Conservation (phyloP, 129 eudicot genomes). For the Lonicera japonica region DNA sequence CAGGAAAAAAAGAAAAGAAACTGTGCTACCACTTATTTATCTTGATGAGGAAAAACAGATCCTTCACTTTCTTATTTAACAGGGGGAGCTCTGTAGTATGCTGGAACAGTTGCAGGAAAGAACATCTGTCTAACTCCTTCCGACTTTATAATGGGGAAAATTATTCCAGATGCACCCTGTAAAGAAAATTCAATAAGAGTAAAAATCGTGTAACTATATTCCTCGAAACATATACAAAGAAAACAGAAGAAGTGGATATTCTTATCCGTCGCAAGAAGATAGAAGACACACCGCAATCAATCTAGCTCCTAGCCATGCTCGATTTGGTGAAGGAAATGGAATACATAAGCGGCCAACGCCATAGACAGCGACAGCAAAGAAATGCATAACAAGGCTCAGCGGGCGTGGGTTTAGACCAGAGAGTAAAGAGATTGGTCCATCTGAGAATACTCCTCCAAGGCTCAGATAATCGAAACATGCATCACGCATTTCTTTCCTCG, state of each 20-base stretch:
- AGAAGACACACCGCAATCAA: conserved; percentile 28
- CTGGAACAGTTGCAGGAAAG: conserved; percentile 64
- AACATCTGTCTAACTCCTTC: conserved; percentile 76
- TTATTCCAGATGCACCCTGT: conserved; percentile 70
- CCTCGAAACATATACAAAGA: background rate
- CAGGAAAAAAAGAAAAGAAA: background rate
- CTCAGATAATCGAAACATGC: conserved; percentile 56
- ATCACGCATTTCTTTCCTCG: conserved; percentile 50
- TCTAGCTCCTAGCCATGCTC: conserved; percentile 50
- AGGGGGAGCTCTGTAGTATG: conserved; percentile 56
- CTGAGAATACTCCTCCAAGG: conserved; percentile 46
- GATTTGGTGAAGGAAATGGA: conserved; percentile 48
- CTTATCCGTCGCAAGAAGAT: background rate
- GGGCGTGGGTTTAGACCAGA: conserved; percentile 63
- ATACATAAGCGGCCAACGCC: conserved; percentile 54
- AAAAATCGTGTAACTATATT: background rate
- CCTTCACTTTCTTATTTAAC: conserved; percentile 12
- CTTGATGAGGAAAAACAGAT: background rate
- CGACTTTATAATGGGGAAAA: conserved; percentile 51
- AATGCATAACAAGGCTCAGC: conserved; percentile 34
- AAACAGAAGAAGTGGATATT: background rate
- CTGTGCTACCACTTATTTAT: background rate
- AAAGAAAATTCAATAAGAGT: background rate
- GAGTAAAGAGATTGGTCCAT: conserved; percentile 45
- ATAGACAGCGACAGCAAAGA: conserved; percentile 53